These are phyloP conservation scores for Yamagishiella unicocca DNA, from an alignment of 139 green algal genomes.

Conservation along the genomic window DNA sequence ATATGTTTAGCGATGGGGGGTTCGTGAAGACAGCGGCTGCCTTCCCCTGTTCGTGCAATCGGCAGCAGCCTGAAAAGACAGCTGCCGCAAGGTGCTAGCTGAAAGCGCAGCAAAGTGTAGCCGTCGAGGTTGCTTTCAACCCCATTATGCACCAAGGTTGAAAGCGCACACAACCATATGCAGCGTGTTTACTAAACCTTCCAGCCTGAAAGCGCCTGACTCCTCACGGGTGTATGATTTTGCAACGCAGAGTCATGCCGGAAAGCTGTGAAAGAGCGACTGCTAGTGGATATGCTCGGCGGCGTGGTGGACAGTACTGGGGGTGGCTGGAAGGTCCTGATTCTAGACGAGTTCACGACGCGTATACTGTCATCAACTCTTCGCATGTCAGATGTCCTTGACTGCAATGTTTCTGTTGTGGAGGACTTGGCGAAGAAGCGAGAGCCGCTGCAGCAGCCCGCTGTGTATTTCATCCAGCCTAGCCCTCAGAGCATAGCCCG, in stretches of 20 bases:
- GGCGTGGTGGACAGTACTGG: constrained; percentile 61
- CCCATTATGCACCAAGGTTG: no score
- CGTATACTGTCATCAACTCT: constrained; percentile 44
- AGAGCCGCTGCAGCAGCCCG: constrained; percentile 80
- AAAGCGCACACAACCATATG: no score
- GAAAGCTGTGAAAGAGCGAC: constrained; percentile 51
- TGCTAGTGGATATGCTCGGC: constrained; percentile 83
- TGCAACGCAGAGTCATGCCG: constrained; percentile 60
- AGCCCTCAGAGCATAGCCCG: constrained; percentile 46
- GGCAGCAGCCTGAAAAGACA: no score
- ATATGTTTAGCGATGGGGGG: no score
- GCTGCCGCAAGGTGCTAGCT: no score
- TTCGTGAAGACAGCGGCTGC: no score
- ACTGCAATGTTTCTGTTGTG: constrained; percentile 66
- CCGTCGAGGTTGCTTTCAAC: no score
- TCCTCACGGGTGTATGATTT: no score
- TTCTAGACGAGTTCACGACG: constrained; percentile 86
- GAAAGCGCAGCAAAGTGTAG: no score
- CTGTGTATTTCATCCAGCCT: constrained; percentile 93
- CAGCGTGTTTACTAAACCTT: no score
- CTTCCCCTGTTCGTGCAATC: no score
- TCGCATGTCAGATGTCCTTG: constrained; percentile 52
- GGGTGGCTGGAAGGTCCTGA: constrained; percentile 84
- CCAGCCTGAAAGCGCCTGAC: no score
- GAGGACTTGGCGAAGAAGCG: constrained; percentile 81